Base-by-base conservation (phyloP, 139 green algal genomes). In the Asterochloris sp. region DNA sequence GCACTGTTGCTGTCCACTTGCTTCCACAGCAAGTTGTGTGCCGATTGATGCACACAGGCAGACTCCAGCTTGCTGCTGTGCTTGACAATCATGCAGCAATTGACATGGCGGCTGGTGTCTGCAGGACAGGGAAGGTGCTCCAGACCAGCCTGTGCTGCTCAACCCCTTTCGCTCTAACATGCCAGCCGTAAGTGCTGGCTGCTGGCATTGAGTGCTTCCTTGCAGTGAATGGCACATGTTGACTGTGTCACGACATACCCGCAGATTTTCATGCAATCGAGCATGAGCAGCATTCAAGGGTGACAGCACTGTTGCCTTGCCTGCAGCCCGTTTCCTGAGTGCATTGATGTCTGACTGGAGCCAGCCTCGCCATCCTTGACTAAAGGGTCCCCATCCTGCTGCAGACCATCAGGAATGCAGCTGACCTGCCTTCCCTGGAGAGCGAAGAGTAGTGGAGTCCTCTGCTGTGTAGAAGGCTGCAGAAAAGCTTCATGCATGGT, bases 151-250 rank as follows among this genome's bases (percentile, higher is more conserved):
- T 47, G 69, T 83, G 1, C 60, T 83, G 8, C 69, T 83, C 69
- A 83, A 83, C 26, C 80, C 80, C 26, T 83, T 83, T 60, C 62
- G 80, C 69, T 69, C 69, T 10, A 78, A 78, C 12, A 69, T 83
- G 11, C 80, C 80, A 64, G 69, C 80, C 54, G 38, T 54, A 6
- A 54, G 38, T 54, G 38, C 66, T 73, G 66, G 66, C 66, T 73
- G 23, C 66, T 12, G 66, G 66, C 66, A 73, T 73, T 73, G 66
- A 24, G 66, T 21, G 66, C 2, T 21, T 9, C 2, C 66, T 24
- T 73, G 66, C 66, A 73, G 21, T 26, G 4, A 54, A 54, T 54
- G 38, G 38, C 38, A 54, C 6, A 54, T 54, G n/a, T n/a, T n/a
- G 29, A 6, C 71, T 54, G 17, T 19, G 0, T 19, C 21, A 76